phyloP scores from a whole-genome alignment of 169 alveolate species.

The Plasmodium blacklocki region DNA sequence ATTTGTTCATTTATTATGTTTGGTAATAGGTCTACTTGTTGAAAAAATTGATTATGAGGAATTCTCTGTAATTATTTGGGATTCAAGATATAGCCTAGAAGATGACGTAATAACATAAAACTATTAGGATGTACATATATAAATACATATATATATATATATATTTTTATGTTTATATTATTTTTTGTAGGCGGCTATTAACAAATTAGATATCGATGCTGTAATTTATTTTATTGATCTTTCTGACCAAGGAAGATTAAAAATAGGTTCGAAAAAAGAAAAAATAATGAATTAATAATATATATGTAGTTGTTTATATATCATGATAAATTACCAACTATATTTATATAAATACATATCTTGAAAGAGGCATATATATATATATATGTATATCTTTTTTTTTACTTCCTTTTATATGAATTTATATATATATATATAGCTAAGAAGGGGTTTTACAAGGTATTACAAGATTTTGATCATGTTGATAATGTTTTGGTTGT shows the following conservation, averaged over 20 bases:
- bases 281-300: not conserved
- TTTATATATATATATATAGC: not conserved
- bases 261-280: slow-evolving; percentile 28
- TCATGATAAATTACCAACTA: not conserved
- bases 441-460: slow-evolving; percentile 46
- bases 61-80: slow-evolving; percentile 68
- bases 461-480: slow-evolving; percentile 36
- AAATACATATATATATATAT: not conserved
- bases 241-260: slow-evolving; percentile 71
- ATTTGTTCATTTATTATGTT: not conserved
- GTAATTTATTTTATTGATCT: slow-evolving; percentile 56
- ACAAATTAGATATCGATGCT: slow-evolving; percentile 66
- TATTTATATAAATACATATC: not conserved
- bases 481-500: slow-evolving; percentile 32
- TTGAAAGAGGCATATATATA: not conserved
- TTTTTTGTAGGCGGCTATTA: slow-evolving; percentile 39
- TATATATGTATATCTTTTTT: not conserved
- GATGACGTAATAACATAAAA: slow-evolving; percentile 32
- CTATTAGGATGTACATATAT: not conserved
- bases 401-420: not conserved
- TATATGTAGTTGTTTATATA: not conserved
- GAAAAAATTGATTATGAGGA: slow-evolving; percentile 71
- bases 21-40: slow-evolving; percentile 35
- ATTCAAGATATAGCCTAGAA: slow-evolving; percentile 51
- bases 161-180: not conserved